These are phyloP conservation scores for Thalia dealbata DNA, from an alignment of 176 grass and related monocot genomes.

Conservation along the genomic window DNA sequence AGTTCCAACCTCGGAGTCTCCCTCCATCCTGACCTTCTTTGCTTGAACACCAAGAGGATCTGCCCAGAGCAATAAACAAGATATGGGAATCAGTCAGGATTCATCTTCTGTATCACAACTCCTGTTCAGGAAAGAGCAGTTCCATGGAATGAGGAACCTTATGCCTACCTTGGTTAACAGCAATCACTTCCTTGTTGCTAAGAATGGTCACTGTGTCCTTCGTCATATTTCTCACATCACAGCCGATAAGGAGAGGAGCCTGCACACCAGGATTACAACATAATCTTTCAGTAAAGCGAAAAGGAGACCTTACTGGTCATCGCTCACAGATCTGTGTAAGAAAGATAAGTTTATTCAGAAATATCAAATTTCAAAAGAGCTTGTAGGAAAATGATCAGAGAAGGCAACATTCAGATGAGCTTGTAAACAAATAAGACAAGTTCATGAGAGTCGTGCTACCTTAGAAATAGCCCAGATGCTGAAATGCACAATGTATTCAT, in stretches of 20 bases:
- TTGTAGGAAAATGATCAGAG: neutral
- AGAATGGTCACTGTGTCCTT: constrained; percentile 64
- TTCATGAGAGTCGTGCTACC: constrained; percentile 22
- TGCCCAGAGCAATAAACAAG: constrained; percentile 18
- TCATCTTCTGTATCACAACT: too few relatives aligned
- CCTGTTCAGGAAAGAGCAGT: too few relatives aligned
- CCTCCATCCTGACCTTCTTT: constrained; percentile 85
- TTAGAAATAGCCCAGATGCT: constrained; percentile 87
- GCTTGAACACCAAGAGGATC: constrained; percentile 72
- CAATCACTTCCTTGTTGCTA: constrained; percentile 85
- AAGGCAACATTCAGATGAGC: neutral
- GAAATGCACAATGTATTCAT: constrained; percentile 81
- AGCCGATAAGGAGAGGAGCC: constrained; percentile 89
- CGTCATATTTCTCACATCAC: constrained; percentile 62
- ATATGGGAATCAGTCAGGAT: too few relatives aligned
- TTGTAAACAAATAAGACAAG: too few relatives aligned
- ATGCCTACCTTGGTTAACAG: constrained; percentile 65
- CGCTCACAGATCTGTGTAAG: too few relatives aligned
- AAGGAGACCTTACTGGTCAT: too few relatives aligned
- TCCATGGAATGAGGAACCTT: too few relatives aligned
- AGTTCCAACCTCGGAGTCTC: constrained; percentile 45
- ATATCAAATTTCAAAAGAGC: neutral
- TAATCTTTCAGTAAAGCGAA: neutral
- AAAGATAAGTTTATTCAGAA: too few relatives aligned
- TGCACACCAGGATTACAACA: constrained; percentile 8